Evolutionary conservation across 2,329 filamentous ascomycete genomes (phyloP), one percentile per base, ranked within the genome.

Genomic region (Phoma sp.): DNA sequence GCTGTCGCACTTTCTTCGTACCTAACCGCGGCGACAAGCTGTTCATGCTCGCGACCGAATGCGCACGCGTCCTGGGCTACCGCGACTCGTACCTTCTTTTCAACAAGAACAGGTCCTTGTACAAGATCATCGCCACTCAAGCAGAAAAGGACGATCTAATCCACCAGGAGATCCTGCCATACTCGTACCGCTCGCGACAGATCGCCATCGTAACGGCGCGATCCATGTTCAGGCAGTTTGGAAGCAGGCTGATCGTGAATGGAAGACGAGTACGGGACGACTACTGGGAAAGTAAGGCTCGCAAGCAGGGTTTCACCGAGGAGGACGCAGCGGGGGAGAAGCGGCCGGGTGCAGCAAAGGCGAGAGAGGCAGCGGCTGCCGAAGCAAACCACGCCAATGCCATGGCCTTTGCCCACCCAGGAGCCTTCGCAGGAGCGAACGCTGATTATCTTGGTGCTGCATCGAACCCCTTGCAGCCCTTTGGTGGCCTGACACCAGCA

Each of bases 151-250:
- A 99, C 74, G 92, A 98, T 69, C 82, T 99, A 14, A 96, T 99
- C 42, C 83, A 88, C 60, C 93, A 98, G 78, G 95, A 98, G 69
- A 96, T 98, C 53, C 80, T 99, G 17, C 95, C 95, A 0, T 99
- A 98, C 75, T 97, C 93, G 4, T 99, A 99, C 74, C 87, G 95
- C 37, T 99, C 95, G n/a, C 87, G 95, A 43, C 95, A 99, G 77
- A 99, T 99, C 65, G 95, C 95, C 45, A 97, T 99, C 59, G 95
- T 99, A 36, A 98, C 95, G 1, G 95, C 95, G 25, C 87, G 92
- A 61, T 98, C 93, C 65, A 99, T 99, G 95, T 99, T 98, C 76
- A 88, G 95, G 36, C 95, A 99, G 74, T 99, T 99, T 75, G 95
- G 95, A 42, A 97, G 93, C 75, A 86, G 95, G 59, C 89, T 99